A percentile compares a stretch with the other conserved stretches of the same genome.
Conservation (phyloP, 2,329 filamentous ascomycete species). For the Ophiostoma sp. region DNA sequence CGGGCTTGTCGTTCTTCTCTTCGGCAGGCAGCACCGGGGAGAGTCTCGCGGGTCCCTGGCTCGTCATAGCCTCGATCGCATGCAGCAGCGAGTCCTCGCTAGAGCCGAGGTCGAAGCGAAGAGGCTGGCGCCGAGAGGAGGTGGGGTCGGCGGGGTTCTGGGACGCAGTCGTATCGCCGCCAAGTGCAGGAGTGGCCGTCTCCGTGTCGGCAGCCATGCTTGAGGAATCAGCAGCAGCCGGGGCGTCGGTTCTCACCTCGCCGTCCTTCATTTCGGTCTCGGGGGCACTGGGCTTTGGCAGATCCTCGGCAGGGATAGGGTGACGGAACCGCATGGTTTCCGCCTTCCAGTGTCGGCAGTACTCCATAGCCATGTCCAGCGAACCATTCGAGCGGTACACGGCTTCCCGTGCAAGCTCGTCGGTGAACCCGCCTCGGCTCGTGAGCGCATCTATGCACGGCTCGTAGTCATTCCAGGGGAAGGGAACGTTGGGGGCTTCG, state of each 20-base stretch:
- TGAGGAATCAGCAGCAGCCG: neutral
- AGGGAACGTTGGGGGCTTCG: constrained; percentile 40
- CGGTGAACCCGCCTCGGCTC: constrained; percentile 46
- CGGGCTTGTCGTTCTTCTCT: constrained; percentile 14
- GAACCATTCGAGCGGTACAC: constrained; percentile 75
- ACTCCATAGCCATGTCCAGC: constrained; percentile 57
- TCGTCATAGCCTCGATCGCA: constrained; percentile 7
- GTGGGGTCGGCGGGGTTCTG: neutral
- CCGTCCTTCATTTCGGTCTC: neutral
- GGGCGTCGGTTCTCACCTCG: neutral
- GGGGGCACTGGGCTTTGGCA: neutral
- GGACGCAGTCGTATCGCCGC: neutral
- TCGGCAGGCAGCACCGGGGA: neutral
- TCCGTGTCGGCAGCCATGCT: neutral
- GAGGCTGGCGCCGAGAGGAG: neutral
- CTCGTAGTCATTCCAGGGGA: constrained; percentile 42
- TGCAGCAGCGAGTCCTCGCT: neutral
- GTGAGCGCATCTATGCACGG: constrained; percentile 30
- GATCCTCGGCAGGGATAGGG: constrained; percentile 59
- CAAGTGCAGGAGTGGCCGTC: no score
- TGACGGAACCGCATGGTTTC: constrained; percentile 57
- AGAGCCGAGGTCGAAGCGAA: neutral
- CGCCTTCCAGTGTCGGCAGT: constrained; percentile 61
- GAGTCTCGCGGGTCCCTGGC: neutral
- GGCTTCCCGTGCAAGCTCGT: constrained; percentile 67